Evolutionary conservation across 768 basidiomycete species (phyloP).

Genomic region (Boletus pseudopeckii): DNA sequence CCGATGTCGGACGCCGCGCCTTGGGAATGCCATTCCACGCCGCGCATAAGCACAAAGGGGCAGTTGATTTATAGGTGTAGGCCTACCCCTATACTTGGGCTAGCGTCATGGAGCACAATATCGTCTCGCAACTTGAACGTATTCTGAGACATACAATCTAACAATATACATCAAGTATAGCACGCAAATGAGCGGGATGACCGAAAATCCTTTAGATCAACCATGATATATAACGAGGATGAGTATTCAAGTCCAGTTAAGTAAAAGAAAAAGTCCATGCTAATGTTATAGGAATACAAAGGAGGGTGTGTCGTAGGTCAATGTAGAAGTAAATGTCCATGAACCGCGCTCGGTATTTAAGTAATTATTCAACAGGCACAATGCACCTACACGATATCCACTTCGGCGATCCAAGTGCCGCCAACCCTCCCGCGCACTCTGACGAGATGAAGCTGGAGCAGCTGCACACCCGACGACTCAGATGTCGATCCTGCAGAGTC

Average conservation of each 20-base stretch:
- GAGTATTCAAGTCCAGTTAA: background rate
- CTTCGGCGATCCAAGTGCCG: constrained; percentile 8
- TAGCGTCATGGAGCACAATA: too few species aligned
- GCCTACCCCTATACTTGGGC: too few species aligned
- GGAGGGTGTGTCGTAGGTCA: background rate
- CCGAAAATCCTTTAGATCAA: background rate
- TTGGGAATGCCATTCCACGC: too few species aligned
- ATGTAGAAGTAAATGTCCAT: background rate
- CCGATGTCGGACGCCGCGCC: too few species aligned
- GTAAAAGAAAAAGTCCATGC: background rate
- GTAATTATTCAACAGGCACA: background rate
- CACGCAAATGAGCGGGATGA: background rate
- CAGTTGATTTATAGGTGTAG: too few species aligned
- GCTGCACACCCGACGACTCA: constrained; percentile 4
- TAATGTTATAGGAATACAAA: background rate
- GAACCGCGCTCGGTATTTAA: background rate
- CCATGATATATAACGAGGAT: background rate
- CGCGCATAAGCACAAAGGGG: too few species aligned
- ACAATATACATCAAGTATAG: too few species aligned
- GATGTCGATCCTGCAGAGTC: background rate
- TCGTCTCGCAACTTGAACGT: too few species aligned
- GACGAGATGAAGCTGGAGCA: constrained; percentile 8
- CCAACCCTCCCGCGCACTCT: background rate
- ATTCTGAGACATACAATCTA: too few species aligned
- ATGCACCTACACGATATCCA: constrained; percentile 7